Conservation (phyloP, 1,284 basidiomycete genomes). For the Gymnopus androsaceus region DNA sequence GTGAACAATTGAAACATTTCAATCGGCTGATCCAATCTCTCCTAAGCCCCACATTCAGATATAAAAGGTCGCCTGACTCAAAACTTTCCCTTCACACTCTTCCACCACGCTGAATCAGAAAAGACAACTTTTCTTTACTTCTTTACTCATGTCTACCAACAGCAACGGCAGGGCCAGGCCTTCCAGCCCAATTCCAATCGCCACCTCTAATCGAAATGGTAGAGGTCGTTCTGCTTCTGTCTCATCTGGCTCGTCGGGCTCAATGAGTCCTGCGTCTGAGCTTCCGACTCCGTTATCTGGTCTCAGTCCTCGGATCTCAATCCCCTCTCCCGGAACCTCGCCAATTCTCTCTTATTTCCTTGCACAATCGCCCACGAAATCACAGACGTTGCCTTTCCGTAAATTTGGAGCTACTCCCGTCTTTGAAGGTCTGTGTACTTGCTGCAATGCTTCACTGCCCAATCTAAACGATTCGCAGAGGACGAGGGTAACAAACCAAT, state of each 20-base stretch:
- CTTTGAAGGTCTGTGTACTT: slow-evolving; percentile 54
- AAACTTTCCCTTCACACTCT: neutral
- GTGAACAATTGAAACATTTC: no score
- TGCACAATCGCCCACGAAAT: slow-evolving; percentile 56
- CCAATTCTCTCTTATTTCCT: slow-evolving; percentile 73
- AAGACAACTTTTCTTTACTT: neutral
- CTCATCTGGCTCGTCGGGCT: slow-evolving; percentile 55
- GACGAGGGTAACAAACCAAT: slow-evolving; percentile 52
- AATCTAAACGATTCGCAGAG: neutral
- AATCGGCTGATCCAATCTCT: no score
- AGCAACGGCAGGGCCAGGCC: slow-evolving; percentile 38
- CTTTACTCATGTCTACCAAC: slow-evolving; percentile 32
- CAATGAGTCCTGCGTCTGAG: slow-evolving; percentile 51
- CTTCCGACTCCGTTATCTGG: slow-evolving; percentile 44
- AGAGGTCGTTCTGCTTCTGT: slow-evolving; percentile 55
- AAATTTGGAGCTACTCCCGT: slow-evolving; percentile 55
- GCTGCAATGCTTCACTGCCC: neutral
- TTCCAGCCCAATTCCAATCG: slow-evolving; percentile 69
- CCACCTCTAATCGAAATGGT: slow-evolving; percentile 31
- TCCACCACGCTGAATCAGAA: neutral
- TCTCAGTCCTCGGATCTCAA: slow-evolving; percentile 42
- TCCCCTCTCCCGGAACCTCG: slow-evolving; percentile 58
- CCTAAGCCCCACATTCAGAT: neutral
- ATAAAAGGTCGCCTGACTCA: slow-evolving; percentile 3
- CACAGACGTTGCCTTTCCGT: slow-evolving; percentile 60